Evolutionary conservation across 2,329 filamentous ascomycete species (phyloP).

Genomic region (Alternaria triticina): DNA sequence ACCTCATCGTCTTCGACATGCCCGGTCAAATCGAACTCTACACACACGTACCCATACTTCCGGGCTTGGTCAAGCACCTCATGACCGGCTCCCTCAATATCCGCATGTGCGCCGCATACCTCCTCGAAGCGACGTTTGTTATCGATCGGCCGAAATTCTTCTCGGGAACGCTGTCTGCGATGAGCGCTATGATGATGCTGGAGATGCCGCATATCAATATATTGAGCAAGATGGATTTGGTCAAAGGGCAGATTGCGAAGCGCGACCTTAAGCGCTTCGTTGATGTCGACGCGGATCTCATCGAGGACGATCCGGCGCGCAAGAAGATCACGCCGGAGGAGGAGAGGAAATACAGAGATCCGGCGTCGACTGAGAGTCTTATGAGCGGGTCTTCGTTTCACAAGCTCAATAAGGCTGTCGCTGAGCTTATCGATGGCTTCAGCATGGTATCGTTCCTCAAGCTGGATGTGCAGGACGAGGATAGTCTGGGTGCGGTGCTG

Average conservation of each 20-base stretch:
- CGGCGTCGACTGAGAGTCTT: slow-evolving; percentile 69
- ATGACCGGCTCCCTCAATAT: slow-evolving; percentile 85
- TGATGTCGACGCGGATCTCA: slow-evolving; percentile 79
- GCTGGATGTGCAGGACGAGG: slow-evolving; percentile 87
- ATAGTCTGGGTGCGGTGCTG: slow-evolving; percentile 82
- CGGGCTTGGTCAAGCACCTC: slow-evolving; percentile 80
- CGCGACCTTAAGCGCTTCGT: slow-evolving; percentile 89
- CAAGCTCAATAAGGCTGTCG: slow-evolving; percentile 84
- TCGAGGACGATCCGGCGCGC: slow-evolving; percentile 79
- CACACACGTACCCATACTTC: slow-evolving; percentile 93
- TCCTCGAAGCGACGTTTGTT: slow-evolving; percentile 94
- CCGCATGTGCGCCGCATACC: slow-evolving; percentile 89
- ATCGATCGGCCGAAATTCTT: slow-evolving; percentile 98
- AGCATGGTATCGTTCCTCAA: slow-evolving; percentile 97
- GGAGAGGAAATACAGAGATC: slow-evolving; percentile 62
- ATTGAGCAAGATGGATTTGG: slow-evolving; percentile 95
- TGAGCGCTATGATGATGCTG: slow-evolving; percentile 99
- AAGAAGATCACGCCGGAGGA: slow-evolving; percentile 51
- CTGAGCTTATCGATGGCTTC: slow-evolving; percentile 91
- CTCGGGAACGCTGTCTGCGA: slow-evolving; percentile 90
- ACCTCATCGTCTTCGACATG: slow-evolving; percentile 98
- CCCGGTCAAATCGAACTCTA: slow-evolving; percentile 98
- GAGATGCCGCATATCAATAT: slow-evolving; percentile 97
- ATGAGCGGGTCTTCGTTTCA: slow-evolving; percentile 85
- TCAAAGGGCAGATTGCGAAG: slow-evolving; percentile 86